Evolutionary conservation across 345 rosid species (phyloP), one percentile per base, ranked within the genome.

Genomic region (Citrus medica): DNA sequence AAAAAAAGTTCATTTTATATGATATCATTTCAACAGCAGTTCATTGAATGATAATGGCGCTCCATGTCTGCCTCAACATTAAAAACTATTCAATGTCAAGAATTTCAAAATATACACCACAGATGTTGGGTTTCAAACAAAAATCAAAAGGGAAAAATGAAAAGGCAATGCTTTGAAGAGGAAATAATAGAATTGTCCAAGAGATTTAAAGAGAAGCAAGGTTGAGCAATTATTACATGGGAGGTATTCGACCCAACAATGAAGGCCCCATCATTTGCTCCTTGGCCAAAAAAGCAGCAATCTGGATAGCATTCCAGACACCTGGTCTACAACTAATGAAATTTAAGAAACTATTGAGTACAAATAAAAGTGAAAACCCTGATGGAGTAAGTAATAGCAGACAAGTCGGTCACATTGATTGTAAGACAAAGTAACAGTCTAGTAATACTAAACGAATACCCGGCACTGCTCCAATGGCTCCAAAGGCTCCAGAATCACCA

Each of bases 391-490:
- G 6, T 3, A 38, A 69, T 4, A 58, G 21, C 32, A 10, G 42
- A 22, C 2, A 32, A n/a, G 38, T 69, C 51, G 17, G 51, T 13
- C 51, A 46, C 14, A 3, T 4, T 13, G 51, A 46, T 46, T 46
- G 16, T 13, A 46, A 46, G 17, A 46, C 14, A 46, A 10, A 42
- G 17, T 46, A 46, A 46, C 51, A 4, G 5, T 46, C 16, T 46
- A 13, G 51, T 46, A 42, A 16, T 16, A 16, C 21, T 32, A 56
- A 7, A 17, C 14, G 25, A 67, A 76, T 86, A 96, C 99, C 97
- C 82, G 93, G 92, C 81, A 90, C 97, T 9, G 97, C 99, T 78
- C 97, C 99, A 69, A 96, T 97, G 78, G 97, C 99, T 76, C 99
- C 99, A 83, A 93, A 96, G 56, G 87, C 80, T 16, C 97, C 97